Evolutionary conservation across 225 moss, liverwort and hornwort genomes (phyloP).

Genomic region (Marchantia paleacea): DNA sequence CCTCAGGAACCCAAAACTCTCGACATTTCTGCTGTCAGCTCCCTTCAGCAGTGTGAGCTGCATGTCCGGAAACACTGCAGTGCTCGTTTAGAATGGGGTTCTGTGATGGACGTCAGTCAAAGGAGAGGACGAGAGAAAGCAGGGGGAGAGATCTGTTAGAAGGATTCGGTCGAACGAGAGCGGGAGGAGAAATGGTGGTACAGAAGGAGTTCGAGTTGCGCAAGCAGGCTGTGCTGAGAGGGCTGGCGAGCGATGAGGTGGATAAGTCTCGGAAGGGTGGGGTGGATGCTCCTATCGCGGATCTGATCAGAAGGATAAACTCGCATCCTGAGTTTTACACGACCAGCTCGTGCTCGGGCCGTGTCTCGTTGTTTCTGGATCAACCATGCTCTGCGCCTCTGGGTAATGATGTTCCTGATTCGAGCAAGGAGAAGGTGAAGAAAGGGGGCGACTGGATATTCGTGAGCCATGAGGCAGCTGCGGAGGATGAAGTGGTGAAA

Average conservation of each 20-base stretch:
- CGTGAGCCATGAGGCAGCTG: slow-evolving; percentile 61
- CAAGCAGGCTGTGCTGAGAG: slow-evolving; percentile 61
- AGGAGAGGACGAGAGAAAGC: no score
- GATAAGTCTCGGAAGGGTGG: slow-evolving; percentile 87
- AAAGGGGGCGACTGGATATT: slow-evolving; percentile 97
- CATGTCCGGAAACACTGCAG: no score
- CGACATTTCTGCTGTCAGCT: no score
- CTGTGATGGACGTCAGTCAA: no score
- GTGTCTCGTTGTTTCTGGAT: slow-evolving; percentile 80
- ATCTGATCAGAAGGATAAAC: slow-evolving; percentile 66
- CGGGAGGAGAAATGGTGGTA: slow-evolving; percentile 11
- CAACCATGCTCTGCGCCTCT: slow-evolving; percentile 2
- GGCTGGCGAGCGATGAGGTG: slow-evolving; percentile 54
- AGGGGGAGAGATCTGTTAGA: no score
- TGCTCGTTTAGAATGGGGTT: no score
- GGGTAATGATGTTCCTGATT: background rate
- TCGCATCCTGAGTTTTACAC: slow-evolving; percentile 66
- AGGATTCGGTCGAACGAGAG: no score
- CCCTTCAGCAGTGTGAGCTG: no score
- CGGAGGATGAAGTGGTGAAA: slow-evolving; percentile 47
- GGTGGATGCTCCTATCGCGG: slow-evolving; percentile 77
- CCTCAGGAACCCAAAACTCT: no score
- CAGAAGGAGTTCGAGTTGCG: slow-evolving; percentile 64
- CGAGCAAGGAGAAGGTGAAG: slow-evolving; percentile 38
- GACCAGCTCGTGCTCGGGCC: slow-evolving; percentile 97